Base-by-base conservation (phyloP, 345 rosid species). In the Aurinia saxatilis region DNA sequence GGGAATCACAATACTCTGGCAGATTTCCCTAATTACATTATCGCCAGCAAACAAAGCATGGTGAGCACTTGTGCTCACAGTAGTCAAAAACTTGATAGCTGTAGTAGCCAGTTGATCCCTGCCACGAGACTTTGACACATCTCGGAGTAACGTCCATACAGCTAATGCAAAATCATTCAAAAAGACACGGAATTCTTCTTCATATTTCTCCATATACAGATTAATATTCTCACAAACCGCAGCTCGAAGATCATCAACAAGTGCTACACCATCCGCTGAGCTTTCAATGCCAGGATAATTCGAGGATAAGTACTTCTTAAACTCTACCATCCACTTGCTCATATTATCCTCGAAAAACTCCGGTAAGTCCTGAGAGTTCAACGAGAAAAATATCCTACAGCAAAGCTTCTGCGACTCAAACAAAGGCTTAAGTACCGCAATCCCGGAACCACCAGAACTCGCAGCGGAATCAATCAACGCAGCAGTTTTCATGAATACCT, bases 301-400 rank as follows among this genome's bases (percentile, higher is more conserved):
- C 1, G 77, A 70, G 10, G 82, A 77, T 11, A 93, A 70, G 76
- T 84, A 90, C 76, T 85, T 90, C 61, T 72, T 81, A 65, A 93
- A 93, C 81, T 82, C 97, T 29, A 48, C 58, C 99, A 93, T 93
- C 99, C 99, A 93, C 62, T 85, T 89, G 3, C 63, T 73, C 96
- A 90, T 93, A 64, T 93, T 87, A 72, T 93, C 99, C 83, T 93
- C 99, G 25, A 93, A 93, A 63, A 77, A 93, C 80, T 90, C 99
- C 0, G 99, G 97, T 75, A 93, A 57, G 35, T 93, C 99, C 73
- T 85, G 93, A 70, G 80, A 90, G 67, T 93, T 93, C 74, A 93
- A 55, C 1, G 97, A 90, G 66, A 72, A 90, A 61, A 93, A 93
- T 54, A 90, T 80, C 66, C 96, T 81, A 74, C 91, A 93, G 54